A percentile compares a stretch with the other conserved stretches of the same genome.
phyloP scores from a whole-genome alignment of 2,329 filamentous ascomycete species.

The Diplocarpon rosae region DNA sequence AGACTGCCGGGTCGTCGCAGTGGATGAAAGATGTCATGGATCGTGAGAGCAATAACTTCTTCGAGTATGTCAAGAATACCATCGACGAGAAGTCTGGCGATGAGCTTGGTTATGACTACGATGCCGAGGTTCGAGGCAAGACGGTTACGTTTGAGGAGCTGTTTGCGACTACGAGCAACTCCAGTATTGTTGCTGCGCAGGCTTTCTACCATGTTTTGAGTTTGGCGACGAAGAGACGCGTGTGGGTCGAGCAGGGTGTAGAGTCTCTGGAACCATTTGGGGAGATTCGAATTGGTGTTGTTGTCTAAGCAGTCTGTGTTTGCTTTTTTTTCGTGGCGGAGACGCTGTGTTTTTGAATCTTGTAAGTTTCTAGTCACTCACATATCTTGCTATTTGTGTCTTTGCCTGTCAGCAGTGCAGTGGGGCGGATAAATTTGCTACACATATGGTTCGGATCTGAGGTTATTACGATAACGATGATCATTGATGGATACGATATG shows the following conservation, averaged over 20 bases:
- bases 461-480: neutral
- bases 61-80: slow-evolving; percentile 43
- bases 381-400: neutral
- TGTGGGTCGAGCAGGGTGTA: slow-evolving; percentile 48
- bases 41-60: slow-evolving; percentile 50
- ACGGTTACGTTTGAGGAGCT: slow-evolving; percentile 60
- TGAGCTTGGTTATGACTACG: slow-evolving; percentile 8
- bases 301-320: neutral
- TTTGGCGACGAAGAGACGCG: slow-evolving; percentile 53
- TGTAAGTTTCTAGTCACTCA: neutral
- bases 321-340: neutral
- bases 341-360: neutral
- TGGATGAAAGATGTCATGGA: slow-evolving; percentile 43
- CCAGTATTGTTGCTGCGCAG: slow-evolving; percentile 55
- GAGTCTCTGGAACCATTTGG: slow-evolving; percentile 13
- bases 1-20: slow-evolving; percentile 35
- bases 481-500: slow-evolving; percentile 1
- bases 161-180: slow-evolving; percentile 43
- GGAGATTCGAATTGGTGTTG: slow-evolving; percentile 22
- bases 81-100: slow-evolving; percentile 30
- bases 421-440: slow-evolving; percentile 1
- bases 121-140: slow-evolving; percentile 10
- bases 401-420: neutral
- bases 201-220: slow-evolving; percentile 65
- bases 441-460: slow-evolving; percentile 2